Evolutionary conservation across 148 eudicot species (phyloP), one percentile per base, ranked within the genome.

Genomic region (Fagopyrum homotropicum): DNA sequence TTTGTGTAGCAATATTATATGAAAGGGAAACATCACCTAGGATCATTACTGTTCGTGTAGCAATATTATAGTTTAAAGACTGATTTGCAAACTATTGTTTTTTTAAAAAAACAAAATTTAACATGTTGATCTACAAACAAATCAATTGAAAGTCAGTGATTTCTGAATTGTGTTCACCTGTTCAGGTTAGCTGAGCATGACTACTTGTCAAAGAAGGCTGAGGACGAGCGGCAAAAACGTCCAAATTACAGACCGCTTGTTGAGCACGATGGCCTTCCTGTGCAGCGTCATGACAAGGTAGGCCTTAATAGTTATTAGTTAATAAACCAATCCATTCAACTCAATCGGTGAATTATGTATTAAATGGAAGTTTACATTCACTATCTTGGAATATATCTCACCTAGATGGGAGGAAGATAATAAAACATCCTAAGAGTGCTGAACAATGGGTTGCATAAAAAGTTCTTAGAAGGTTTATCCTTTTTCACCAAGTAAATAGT

Each of bases 221-320:
- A 88, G 68, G 90, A 89, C 69, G 97, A 86, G 76, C 83, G 98
- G 73, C 78, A 82, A 52, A 96, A 81, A 59, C 97, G 96, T 77
- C 74, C 84, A 8, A 79, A 90, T 76, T 92, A 90, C 75, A 86
- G 84, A 76, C 89, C 98, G 48, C 45, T 92, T 59, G 78, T 90
- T 81, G 97, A 92, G 69, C 91, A 96, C 80, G 99, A 96, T 84
- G 86, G 96, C 52, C 82, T 92, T 48, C 76, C 83, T 77, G 80
- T 85, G 82, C 91, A 89, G 75, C 84, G 83, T 72, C 79, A 57
- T 75, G 82, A 84, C 71, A 85, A 90, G 91, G 99, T 88, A 80
- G 59, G 75, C 77, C 61, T 52, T 72, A 51, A 22, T 22, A 22
- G 26, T 22, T 22, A 22, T 22, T 22, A 22, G 26, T 22, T 22